A percentile compares a stretch with the other conserved stretches of the same genome.
phyloP scores from a whole-genome alignment of 176 grass and related monocot species.

The Guadua angustifolia region DNA sequence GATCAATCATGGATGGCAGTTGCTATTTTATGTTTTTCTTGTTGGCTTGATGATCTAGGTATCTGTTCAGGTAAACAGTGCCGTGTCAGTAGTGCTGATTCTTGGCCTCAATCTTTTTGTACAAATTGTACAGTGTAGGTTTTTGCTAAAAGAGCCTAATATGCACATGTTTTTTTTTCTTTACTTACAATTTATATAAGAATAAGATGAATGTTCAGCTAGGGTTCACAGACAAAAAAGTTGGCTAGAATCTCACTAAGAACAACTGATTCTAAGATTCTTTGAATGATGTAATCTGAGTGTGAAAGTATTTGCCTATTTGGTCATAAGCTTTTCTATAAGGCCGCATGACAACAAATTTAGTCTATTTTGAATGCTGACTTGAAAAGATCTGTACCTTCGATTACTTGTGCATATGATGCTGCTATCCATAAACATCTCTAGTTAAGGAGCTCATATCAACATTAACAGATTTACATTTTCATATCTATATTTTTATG shows the following conservation, averaged over 20 bases:
- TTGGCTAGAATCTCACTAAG: not conserved
- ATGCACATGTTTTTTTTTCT: not conserved
- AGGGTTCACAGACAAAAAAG: not conserved
- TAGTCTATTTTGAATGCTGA: slow-evolving; percentile 12
- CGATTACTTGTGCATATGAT: not conserved
- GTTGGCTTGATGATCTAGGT: not conserved
- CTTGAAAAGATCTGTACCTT: not conserved
- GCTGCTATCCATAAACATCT: not conserved
- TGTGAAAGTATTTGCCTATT: not conserved
- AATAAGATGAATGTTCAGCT: not conserved
- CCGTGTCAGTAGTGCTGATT: not conserved
- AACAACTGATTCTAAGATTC: not conserved
- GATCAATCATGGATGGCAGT: not conserved
- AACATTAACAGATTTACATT: slow-evolving; percentile 1
- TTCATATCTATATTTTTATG: not conserved
- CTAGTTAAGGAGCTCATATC: slow-evolving; percentile 1
- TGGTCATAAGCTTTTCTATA: not conserved
- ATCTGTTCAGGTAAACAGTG: not conserved
- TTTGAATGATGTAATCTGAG: not conserved
- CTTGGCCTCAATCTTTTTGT: not conserved
- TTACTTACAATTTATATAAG: not conserved
- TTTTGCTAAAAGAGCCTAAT: not conserved
- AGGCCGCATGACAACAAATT: not conserved
- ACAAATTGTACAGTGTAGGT: not conserved
- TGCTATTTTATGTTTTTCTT: not conserved